phyloP scores from a whole-genome alignment of 768 basidiomycete species.

The Macrolepiota albuminosa region DNA sequence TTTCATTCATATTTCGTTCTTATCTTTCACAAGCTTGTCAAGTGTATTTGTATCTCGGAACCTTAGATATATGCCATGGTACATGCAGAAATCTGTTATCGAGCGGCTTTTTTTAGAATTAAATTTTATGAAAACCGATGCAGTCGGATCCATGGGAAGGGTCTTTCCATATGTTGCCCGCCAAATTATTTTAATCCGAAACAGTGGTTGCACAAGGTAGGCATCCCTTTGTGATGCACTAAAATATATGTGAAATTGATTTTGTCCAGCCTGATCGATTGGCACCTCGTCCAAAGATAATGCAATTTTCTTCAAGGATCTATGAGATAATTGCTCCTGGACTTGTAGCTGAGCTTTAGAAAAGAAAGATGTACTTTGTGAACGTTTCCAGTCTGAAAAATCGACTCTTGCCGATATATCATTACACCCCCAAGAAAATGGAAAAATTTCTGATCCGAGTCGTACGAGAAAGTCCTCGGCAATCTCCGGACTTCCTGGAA shows the following conservation, averaged over 20 bases:
- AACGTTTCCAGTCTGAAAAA: too few relatives aligned
- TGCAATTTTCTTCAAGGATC: neutral
- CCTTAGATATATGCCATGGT: neutral
- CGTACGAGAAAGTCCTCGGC: neutral
- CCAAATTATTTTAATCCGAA: neutral
- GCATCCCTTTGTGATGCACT: neutral
- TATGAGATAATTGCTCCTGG: neutral
- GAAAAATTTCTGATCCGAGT: neutral
- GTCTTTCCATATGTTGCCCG: neutral
- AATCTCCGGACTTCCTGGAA: neutral
- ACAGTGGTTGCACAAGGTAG: neutral
- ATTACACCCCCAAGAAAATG: neutral
- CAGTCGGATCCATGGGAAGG: neutral
- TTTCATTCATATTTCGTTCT: neutral
- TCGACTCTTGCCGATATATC: neutral
- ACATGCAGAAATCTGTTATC: neutral
- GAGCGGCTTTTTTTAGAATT: neutral
- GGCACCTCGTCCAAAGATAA: neutral
- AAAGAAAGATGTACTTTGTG: neutral
- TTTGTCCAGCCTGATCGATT: neutral
- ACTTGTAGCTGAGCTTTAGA: neutral
- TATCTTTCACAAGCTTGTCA: neutral
- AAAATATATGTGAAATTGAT: neutral
- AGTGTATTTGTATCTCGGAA: constrained; percentile 1
- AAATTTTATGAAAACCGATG: neutral